Evolutionary conservation across 495 filamentous ascomycete species (phyloP).

Genomic region (Penicillium herquei): DNA sequence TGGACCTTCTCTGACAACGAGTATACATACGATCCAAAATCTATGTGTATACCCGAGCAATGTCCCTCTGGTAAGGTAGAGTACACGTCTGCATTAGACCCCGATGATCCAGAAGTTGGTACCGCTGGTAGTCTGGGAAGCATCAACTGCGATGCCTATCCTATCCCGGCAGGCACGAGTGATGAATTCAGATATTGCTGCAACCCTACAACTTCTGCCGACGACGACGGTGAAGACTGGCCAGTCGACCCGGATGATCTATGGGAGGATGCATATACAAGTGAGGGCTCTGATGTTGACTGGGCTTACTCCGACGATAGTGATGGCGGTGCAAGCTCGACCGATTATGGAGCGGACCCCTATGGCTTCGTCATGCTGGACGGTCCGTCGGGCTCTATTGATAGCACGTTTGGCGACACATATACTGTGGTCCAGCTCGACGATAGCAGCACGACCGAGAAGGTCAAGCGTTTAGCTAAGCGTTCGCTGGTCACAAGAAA

Average conservation of each 20-base stretch:
- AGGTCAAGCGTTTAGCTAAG: background rate
- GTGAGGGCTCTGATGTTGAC: background rate
- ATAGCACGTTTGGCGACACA: conserved; percentile 23
- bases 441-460: background rate
- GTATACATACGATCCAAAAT: background rate
- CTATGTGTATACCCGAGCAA: background rate
- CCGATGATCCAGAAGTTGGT: background rate
- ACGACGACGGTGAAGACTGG: background rate
- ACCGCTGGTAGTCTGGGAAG: background rate
- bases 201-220: background rate
- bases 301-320: background rate
- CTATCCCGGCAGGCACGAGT: background rate
- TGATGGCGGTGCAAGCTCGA: background rate
- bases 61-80: background rate
- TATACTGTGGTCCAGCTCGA: background rate
- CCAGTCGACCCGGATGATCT: background rate
- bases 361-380: conserved; percentile 40
- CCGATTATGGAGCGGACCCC: conserved; percentile 25
- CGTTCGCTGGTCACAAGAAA: background rate
- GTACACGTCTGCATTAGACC: background rate
- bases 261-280: background rate
- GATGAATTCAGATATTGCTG: background rate
- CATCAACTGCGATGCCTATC: background rate
- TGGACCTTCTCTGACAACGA: background rate
- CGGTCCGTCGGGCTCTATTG: conserved; percentile 28